A percentile compares a stretch with the other conserved stretches of the same genome.
phyloP scores from a whole-genome alignment of 306 rosid genomes.

The Malus domestica region DNA sequence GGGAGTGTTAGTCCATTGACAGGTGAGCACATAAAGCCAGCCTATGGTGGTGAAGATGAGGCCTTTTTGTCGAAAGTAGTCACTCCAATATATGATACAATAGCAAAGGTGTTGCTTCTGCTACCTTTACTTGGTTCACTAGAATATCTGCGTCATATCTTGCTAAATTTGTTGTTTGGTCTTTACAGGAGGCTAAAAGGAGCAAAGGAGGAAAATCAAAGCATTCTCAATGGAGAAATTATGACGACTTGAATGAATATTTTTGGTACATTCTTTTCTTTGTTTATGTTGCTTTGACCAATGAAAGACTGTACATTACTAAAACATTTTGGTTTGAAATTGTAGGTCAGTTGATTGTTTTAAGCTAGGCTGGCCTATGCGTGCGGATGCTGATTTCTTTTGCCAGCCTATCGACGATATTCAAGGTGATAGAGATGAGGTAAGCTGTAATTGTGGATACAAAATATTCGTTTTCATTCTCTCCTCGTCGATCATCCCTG shows the following conservation, averaged over 20 bases:
- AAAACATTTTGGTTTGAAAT: slow-evolving; percentile 12
- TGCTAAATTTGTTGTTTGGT: slow-evolving; percentile 9
- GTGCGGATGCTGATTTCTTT: slow-evolving; percentile 67
- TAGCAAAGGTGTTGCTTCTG: slow-evolving; percentile 48
- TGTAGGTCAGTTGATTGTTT: slow-evolving; percentile 88
- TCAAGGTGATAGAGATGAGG: slow-evolving; percentile 49
- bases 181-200: slow-evolving; percentile 57
- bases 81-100: slow-evolving; percentile 79
- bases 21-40: slow-evolving; percentile 88
- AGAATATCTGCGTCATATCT: slow-evolving; percentile 2
- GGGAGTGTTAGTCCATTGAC: slow-evolving; percentile 80
- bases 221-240: slow-evolving; percentile 98
- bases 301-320: slow-evolving; percentile 2
- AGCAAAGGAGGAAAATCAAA: slow-evolving; percentile 62
- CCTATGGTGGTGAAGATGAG: slow-evolving; percentile 80
- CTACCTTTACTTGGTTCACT: neutral
- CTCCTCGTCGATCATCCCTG: neutral
- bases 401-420: slow-evolving; percentile 15
- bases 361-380: slow-evolving; percentile 93
- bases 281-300: slow-evolving; percentile 1
- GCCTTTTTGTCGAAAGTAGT: slow-evolving; percentile 73
- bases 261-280: slow-evolving; percentile 57
- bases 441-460: slow-evolving; percentile 26
- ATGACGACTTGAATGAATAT: slow-evolving; percentile 88
- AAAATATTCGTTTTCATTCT: neutral